Evolutionary conservation across 2,329 filamentous ascomycete genomes (phyloP).

Genomic region (Diaporthe ampelina): DNA sequence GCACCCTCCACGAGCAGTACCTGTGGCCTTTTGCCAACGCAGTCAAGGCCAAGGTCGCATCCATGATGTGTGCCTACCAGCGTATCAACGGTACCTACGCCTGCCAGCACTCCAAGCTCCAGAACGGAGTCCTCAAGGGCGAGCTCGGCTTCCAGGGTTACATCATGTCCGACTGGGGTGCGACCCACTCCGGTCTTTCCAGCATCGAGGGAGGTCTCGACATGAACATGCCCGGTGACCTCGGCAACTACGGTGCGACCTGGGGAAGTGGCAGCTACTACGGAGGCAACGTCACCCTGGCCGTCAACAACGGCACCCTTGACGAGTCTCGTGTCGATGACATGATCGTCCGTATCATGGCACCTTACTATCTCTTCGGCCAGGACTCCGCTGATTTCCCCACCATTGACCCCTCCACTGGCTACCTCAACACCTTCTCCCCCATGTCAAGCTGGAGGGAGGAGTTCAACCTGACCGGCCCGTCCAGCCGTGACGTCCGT

Average conservation of each 20-base stretch:
- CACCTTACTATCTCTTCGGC: constrained; percentile 63
- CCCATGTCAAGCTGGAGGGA: constrained; percentile 61
- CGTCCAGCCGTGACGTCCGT: constrained; percentile 61
- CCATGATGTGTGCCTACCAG: constrained; percentile 77
- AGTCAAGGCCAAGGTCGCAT: constrained; percentile 73
- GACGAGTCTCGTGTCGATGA: constrained; percentile 58
- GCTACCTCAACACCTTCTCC: constrained; percentile 63
- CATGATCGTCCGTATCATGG: constrained; percentile 67
- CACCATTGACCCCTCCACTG: constrained; percentile 58
- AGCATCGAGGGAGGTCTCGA: constrained; percentile 57
- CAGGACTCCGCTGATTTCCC: constrained; percentile 62
- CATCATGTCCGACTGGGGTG: constrained; percentile 78
- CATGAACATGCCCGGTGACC: constrained; percentile 62
- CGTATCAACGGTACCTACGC: constrained; percentile 83
- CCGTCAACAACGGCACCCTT: constrained; percentile 63
- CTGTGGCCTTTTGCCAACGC: constrained; percentile 82
- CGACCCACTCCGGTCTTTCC: constrained; percentile 54
- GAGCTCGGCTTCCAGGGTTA: constrained; percentile 85
- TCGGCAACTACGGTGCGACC: constrained; percentile 50
- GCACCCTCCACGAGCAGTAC: constrained; percentile 80
- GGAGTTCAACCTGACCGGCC: constrained; percentile 57
- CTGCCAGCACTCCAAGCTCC: constrained; percentile 81
- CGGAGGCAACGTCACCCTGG: constrained; percentile 60
- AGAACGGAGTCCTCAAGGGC: constrained; percentile 80
- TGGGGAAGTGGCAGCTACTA: constrained; percentile 56